Conservation (phyloP, 2,329 filamentous ascomycete genomes). For the Aspergillus pseudonomiae region DNA sequence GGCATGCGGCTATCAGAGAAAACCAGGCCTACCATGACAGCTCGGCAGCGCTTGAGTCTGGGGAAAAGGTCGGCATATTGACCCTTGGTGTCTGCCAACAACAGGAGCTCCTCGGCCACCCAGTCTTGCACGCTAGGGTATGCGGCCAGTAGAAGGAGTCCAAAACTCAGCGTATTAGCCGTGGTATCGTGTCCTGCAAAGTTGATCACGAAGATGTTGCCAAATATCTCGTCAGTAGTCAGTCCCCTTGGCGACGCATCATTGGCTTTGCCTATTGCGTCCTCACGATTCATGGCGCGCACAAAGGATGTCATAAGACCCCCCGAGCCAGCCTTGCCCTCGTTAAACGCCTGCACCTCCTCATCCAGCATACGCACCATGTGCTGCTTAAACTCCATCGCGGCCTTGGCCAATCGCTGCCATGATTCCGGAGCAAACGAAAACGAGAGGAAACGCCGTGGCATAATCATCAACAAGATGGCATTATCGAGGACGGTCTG, state of each 20-base stretch:
- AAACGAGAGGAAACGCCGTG: neutral
- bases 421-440: slow-evolving; percentile 5
- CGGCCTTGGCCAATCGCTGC: neutral
- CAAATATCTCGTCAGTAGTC: slow-evolving; percentile 8
- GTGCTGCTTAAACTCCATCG: neutral
- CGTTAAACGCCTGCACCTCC: slow-evolving; percentile 1
- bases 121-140: slow-evolving; percentile 9
- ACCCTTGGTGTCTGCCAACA: neutral
- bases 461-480: slow-evolving; percentile 10
- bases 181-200: slow-evolving; percentile 13
- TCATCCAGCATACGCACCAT: slow-evolving; percentile 11
- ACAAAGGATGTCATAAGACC: slow-evolving; percentile 12
- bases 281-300: slow-evolving; percentile 10
- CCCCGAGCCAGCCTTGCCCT: neutral
- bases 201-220: slow-evolving; percentile 12
- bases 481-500: slow-evolving; percentile 11
- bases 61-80: slow-evolving; percentile 6
- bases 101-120: slow-evolving; percentile 9
- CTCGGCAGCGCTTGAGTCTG: neutral
- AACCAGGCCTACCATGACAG: neutral
- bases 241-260: slow-evolving; percentile 1
- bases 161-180: slow-evolving; percentile 7
- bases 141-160: slow-evolving; percentile 4
- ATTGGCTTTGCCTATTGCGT: neutral
- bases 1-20: neutral